Evolutionary conservation across 257 asterid species (phyloP).

Genomic region (Phtheirospermum japonicum): DNA sequence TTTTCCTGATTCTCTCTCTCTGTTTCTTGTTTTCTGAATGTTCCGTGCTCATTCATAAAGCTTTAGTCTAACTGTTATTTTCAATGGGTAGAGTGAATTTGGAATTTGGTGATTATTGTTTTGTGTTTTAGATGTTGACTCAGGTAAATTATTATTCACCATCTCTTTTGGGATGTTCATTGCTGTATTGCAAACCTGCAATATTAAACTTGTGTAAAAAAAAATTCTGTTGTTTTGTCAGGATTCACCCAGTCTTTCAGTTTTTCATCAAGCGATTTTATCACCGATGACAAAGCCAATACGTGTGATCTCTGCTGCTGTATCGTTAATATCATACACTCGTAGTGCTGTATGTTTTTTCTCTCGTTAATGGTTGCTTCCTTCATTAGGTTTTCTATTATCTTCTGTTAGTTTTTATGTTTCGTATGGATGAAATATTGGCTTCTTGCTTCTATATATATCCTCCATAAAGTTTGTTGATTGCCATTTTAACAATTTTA

Average conservation of each 20-base stretch:
- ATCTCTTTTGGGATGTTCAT: constrained; percentile 1
- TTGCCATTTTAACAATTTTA: neutral
- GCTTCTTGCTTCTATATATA: constrained; percentile 5
- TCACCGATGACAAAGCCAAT: constrained; percentile 69
- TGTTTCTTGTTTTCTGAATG: neutral
- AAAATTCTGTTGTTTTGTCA: constrained; percentile 39
- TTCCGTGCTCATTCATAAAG: neutral
- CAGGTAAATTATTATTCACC: constrained; percentile 8
- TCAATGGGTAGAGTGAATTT: neutral
- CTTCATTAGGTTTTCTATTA: constrained; percentile 3
- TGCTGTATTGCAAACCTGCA: constrained; percentile 13
- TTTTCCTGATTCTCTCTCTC: neutral
- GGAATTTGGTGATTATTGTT: constrained; percentile 5
- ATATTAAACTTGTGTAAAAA: constrained; percentile 12
- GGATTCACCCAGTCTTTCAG: constrained; percentile 47
- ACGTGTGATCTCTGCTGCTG: constrained; percentile 68
- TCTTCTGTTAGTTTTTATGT: constrained; percentile 6
- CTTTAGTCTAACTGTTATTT: constrained; percentile 1
- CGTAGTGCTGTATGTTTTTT: constrained; percentile 55
- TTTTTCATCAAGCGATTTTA: constrained; percentile 62
- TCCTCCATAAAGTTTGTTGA: constrained; percentile 14
- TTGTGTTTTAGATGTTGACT: constrained; percentile 12
- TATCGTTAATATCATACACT: constrained; percentile 72
- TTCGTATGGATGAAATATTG: constrained; percentile 9
- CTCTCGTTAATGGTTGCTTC: constrained; percentile 14